Conservation (phyloP, 805 yeast genomes). For the Saturnispora besseyi region DNA sequence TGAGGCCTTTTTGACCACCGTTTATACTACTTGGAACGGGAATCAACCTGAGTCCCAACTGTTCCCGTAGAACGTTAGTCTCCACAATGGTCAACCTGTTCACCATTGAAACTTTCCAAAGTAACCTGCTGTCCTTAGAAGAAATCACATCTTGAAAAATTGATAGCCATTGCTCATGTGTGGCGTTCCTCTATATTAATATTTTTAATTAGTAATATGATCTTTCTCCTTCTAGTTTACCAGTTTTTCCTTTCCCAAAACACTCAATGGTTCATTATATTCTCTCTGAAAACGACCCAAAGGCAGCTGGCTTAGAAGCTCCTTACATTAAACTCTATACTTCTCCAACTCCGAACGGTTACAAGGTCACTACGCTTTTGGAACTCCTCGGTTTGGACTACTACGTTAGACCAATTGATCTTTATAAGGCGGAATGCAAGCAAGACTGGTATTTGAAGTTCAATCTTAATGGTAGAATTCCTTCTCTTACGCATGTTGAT, state of each 20-base stretch:
- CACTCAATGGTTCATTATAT: slow-evolving; percentile 25
- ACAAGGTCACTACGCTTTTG: slow-evolving; percentile 32
- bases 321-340: slow-evolving; percentile 38
- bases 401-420: slow-evolving; percentile 33
- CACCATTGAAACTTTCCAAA: neutral
- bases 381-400: slow-evolving; percentile 37
- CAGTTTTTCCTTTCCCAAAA: neutral
- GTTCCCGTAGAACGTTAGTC: slow-evolving; percentile 17
- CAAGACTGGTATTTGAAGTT: slow-evolving; percentile 47
- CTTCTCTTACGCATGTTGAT: slow-evolving; percentile 37
- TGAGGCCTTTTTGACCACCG: neutral
- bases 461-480: slow-evolving; percentile 59
- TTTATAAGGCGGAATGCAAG: slow-evolving; percentile 38
- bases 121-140: neutral
- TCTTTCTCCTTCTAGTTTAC: neutral
- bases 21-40: neutral
- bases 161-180: neutral
- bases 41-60: slow-evolving; percentile 15
- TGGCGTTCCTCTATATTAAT: neutral
- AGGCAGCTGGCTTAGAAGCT: slow-evolving; percentile 25
- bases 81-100: slow-evolving; percentile 13
- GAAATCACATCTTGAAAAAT: neutral
- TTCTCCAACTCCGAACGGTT: slow-evolving; percentile 38
- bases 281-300: slow-evolving; percentile 30
- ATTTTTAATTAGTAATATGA: neutral